Evolutionary conservation across 2,329 filamentous ascomycete species (phyloP).

Genomic region (Bipolaris oryzae): DNA sequence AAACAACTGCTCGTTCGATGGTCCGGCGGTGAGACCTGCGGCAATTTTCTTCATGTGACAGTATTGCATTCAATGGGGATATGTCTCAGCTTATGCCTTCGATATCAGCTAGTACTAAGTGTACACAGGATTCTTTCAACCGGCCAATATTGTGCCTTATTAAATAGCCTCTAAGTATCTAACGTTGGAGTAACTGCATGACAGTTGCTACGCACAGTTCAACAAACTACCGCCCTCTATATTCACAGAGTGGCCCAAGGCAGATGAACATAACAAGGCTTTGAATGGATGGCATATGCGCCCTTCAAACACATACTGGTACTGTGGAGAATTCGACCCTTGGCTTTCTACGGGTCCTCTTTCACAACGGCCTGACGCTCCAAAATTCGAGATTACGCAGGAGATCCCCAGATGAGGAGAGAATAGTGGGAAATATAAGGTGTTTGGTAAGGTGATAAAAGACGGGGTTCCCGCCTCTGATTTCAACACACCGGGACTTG

Average conservation of each 20-base stretch:
- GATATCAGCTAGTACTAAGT: constrained; percentile 7
- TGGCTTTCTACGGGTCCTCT: constrained; percentile 58
- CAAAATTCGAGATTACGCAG: constrained; percentile 26
- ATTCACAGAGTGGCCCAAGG: constrained; percentile 51
- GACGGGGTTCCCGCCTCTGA: constrained; percentile 50
- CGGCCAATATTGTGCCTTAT: constrained; percentile 55
- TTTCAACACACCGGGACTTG: constrained; percentile 27
- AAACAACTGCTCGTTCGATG: constrained; percentile 49
- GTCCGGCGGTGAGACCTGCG: constrained; percentile 43
- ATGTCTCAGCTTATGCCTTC: constrained; percentile 8
- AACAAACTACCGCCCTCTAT: no score
- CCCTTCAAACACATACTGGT: constrained; percentile 60
- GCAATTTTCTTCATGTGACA: constrained; percentile 58
- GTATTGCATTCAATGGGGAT: constrained; percentile 60
- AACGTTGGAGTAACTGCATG: constrained; percentile 52
- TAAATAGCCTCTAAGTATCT: constrained; percentile 57
- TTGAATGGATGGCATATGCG: constrained; percentile 60
- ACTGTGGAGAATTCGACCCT: constrained; percentile 58
- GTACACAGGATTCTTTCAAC: constrained; percentile 53
- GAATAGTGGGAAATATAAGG: constrained; percentile 39
- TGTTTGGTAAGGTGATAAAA: constrained; percentile 57
- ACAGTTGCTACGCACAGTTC: constrained; percentile 52
- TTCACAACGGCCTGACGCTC: constrained; percentile 50
- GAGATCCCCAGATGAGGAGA: constrained; percentile 46
- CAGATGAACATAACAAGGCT: constrained; percentile 44